A percentile compares a stretch with the other conserved stretches of the same genome.
These are phyloP conservation scores for Decorospora gaudefroyi DNA, from an alignment of 2,329 filamentous ascomycete genomes.

Conservation along the genomic window DNA sequence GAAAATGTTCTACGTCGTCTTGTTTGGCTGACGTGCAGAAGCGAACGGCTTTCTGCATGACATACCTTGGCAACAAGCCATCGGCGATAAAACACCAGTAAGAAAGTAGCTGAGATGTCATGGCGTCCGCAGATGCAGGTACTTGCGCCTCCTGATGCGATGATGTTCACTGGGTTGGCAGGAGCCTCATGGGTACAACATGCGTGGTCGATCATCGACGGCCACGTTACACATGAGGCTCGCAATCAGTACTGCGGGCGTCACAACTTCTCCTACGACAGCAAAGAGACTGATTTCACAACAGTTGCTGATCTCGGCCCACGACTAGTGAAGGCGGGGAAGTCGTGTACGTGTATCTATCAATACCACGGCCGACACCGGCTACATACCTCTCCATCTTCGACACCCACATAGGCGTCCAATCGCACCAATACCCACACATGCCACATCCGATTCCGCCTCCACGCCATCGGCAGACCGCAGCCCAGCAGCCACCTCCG, in stretches of 20 bases:
- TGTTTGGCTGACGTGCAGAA: slow-evolving; percentile 38
- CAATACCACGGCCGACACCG: neutral
- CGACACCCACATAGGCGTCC: neutral
- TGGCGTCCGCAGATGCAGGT: slow-evolving; percentile 12
- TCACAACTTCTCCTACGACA: neutral
- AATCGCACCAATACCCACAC: neutral
- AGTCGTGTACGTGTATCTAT: slow-evolving; percentile 4
- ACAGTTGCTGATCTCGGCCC: neutral
- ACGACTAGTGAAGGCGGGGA: neutral
- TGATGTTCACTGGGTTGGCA: slow-evolving; percentile 4
- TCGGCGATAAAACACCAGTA: slow-evolving; percentile 8
- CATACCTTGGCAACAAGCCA: slow-evolving; percentile 29
- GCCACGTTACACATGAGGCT: slow-evolving; percentile 10
- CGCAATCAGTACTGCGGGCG: slow-evolving; percentile 2
- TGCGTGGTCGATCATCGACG: slow-evolving; percentile 12
- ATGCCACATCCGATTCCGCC: neutral
- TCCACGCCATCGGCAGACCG: neutral
- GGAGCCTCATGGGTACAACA: slow-evolving; percentile 7
- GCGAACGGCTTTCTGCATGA: slow-evolving; percentile 37
- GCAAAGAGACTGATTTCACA: neutral
- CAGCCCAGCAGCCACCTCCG: slow-evolving; percentile 8
- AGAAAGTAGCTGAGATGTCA: slow-evolving; percentile 15
- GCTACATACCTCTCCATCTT: slow-evolving; percentile 2
- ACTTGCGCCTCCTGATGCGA: slow-evolving; percentile 8
- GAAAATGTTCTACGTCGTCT: slow-evolving; percentile 22